Evolutionary conservation across 1,284 basidiomycete species (phyloP).

Genomic region (Microbotryum violaceum): DNA sequence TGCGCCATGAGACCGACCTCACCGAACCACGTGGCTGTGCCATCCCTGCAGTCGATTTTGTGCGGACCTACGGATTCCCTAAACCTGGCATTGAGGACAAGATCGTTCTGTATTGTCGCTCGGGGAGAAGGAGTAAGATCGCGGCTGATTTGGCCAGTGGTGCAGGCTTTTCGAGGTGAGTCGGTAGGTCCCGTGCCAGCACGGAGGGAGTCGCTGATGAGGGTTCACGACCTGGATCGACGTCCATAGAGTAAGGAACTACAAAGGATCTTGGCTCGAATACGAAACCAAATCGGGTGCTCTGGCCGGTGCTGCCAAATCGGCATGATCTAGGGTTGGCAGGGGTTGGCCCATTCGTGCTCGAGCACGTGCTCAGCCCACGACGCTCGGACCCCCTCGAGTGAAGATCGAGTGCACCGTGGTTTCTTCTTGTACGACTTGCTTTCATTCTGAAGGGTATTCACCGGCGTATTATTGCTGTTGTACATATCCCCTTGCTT

Average conservation of each 20-base stretch:
- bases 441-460: no score
- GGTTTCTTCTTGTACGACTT: no score
- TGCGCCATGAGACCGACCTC: not conserved
- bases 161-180: not conserved
- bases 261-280: not conserved
- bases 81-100: not conserved
- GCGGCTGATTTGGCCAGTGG: slow-evolving; percentile 1
- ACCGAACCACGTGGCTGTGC: not conserved
- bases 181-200: not conserved
- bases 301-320: no score
- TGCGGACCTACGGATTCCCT: slow-evolving; percentile 1
- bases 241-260: not conserved
- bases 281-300: not conserved
- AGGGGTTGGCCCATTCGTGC: no score
- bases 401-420: no score
- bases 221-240: not conserved
- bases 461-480: no score
- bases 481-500: no score
- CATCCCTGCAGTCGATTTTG: not conserved
- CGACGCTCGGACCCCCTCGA: no score
- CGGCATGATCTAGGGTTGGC: no score
- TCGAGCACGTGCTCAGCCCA: no score
- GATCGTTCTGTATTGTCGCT: slow-evolving; percentile 1
- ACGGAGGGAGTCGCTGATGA: not conserved
- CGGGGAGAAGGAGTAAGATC: not conserved